phyloP scores from a whole-genome alignment of 2,329 filamentous ascomycete genomes.

The Exophiala sideris region DNA sequence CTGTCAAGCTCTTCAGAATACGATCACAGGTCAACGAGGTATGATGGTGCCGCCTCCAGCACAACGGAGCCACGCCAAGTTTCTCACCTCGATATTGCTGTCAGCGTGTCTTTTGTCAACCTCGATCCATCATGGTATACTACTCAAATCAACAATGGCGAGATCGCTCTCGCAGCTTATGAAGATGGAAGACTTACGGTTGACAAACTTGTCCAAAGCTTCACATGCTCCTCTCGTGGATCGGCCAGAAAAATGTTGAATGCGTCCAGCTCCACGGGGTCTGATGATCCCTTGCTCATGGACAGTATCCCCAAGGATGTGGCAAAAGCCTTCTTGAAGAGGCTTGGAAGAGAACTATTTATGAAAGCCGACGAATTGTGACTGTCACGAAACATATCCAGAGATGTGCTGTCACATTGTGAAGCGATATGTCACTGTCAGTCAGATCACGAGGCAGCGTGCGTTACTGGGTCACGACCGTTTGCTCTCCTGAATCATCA shows the following conservation, averaged over 20 bases:
- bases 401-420: not conserved
- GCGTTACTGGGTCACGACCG: too few relatives aligned
- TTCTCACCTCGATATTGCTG: constrained; percentile 61
- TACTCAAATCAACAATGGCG: constrained; percentile 73
- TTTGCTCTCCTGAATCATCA: too few relatives aligned
- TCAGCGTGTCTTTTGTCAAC: constrained; percentile 82
- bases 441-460: too few relatives aligned
- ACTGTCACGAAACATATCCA: constrained; percentile 10
- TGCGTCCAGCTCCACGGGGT: too few relatives aligned
- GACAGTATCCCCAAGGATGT: constrained; percentile 61
- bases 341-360: constrained; percentile 66
- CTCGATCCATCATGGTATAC: constrained; percentile 63
- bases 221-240: constrained; percentile 1
- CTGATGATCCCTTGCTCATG: constrained; percentile 24
- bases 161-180: constrained; percentile 77
- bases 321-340: constrained; percentile 67
- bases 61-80: not conserved
- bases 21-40: not conserved
- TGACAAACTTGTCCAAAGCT: constrained; percentile 52
- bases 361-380: constrained; percentile 29
- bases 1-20: not conserved
- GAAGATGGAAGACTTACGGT: constrained; percentile 74
- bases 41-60: not conserved
- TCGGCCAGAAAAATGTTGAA: not conserved
- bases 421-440: too few relatives aligned